Base-by-base conservation (phyloP, 2,329 filamentous ascomycete genomes). In the Fusarium dlaminii region DNA sequence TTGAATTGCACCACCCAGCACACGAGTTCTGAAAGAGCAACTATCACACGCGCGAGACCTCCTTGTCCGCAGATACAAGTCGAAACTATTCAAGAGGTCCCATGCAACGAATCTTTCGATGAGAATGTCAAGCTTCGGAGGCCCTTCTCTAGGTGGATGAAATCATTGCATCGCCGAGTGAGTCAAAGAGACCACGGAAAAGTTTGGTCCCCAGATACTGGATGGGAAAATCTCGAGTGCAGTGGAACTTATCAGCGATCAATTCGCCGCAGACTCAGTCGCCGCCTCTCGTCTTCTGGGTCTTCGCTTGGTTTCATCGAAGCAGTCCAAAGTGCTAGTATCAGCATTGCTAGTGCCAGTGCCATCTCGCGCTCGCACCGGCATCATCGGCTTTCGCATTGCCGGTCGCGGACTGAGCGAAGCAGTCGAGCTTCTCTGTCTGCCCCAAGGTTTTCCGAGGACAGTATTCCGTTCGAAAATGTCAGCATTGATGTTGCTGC, bases 291-390 rank as follows among this genome's bases (percentile, higher is more conserved):
- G 13, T 93, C 92, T 5, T 93, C 93, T 18, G 88, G 88, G 3
- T 94, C 93, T 12, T 97, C 95, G 0, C 90, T 94, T 68, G 92
- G 89, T 5, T 95, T 95, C 78, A 90, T 98, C 43, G 90, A 91
- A n/a, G 92, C 90, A 22, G 88, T 97, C 75, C 94, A 92, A 80
- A 96, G 94, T 71, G 93, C 93, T 59, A 95, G 92, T 67, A 87
- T 94, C 68, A 97, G 94, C 68, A 85, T 95, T 67, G 89, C 91
- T 54, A 94, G 92, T 77, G 87, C 90, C 74, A 97, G 93, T 81
- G 86, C 92, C 67, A 85, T 90, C 52, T 89, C 90, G 37, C 88
- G 89, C 60, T 92, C 91, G 17, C 87, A 87, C 67, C 85, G 82
- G 69, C 86, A 86, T 59, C 86, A 84, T 14, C 80, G 83, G 29